Evolutionary conservation across 208 protist genomes (phyloP).

Genomic region (Phytomonas serpens): DNA sequence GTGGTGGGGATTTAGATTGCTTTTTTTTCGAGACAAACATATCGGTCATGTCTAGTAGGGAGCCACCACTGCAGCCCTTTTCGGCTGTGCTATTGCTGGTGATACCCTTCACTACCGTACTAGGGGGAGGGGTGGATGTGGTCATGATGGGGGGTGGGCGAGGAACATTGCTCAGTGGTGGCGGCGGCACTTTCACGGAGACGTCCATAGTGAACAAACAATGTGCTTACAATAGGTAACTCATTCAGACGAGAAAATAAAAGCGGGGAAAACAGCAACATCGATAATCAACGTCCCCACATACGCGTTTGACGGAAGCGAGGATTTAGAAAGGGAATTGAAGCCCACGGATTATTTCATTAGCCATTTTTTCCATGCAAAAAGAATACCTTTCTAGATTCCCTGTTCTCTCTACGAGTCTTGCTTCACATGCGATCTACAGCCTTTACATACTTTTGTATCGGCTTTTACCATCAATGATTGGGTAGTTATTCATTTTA

Average conservation of each 20-base stretch:
- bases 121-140: neutral
- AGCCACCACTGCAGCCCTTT: neutral
- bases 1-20: neutral
- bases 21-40: neutral
- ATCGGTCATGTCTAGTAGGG: slow-evolving; percentile 1
- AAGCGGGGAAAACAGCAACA: slow-evolving; percentile 1
- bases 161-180: slow-evolving; percentile 18
- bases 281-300: neutral
- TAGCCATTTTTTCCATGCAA: neutral
- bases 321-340: neutral
- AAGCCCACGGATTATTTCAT: neutral
- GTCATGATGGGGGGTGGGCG: slow-evolving; percentile 10
- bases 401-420: neutral
- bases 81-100: neutral
- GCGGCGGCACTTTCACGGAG: slow-evolving; percentile 18
- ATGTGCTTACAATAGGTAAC: neutral
- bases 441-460: neutral
- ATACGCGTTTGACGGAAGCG: neutral
- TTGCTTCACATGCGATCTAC: neutral
- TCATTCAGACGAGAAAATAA: slow-evolving; percentile 10
- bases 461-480: neutral
- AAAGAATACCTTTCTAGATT: neutral
- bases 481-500: neutral
- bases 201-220: neutral
- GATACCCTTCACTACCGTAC: neutral